A percentile compares a stretch with the other conserved stretches of the same genome.
phyloP scores from a whole-genome alignment of 805 yeast species.

The Millerozyma acaciae region DNA sequence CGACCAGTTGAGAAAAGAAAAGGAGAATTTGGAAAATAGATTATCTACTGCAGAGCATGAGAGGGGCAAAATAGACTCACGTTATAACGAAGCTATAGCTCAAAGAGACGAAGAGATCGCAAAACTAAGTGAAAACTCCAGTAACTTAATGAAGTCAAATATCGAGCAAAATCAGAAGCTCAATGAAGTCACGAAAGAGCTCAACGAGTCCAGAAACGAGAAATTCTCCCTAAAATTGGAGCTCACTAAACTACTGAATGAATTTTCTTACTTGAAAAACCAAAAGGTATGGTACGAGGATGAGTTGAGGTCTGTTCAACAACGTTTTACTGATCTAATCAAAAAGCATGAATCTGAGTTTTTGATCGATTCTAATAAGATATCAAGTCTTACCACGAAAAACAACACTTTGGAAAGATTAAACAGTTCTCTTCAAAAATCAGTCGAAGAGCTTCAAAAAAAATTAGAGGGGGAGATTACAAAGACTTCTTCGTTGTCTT shows the following conservation, averaged over 20 bases:
- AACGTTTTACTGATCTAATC: conserved; percentile 33
- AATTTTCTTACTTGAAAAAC: conserved; percentile 26
- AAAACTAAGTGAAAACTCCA: conserved; percentile 24
- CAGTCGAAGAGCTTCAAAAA: conserved; percentile 47
- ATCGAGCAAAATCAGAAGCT: conserved; percentile 34
- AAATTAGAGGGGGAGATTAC: conserved; percentile 26
- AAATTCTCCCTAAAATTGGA: conserved; percentile 34
- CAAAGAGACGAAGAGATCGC: conserved; percentile 21
- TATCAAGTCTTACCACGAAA: conserved; percentile 23
- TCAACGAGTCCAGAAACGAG: conserved; percentile 36
- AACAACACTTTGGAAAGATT: conserved; percentile 23
- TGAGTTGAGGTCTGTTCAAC: conserved; percentile 34
- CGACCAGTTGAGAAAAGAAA: conserved; percentile 13
- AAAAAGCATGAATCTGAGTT: conserved; percentile 37
- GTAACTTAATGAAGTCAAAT: conserved; percentile 28
- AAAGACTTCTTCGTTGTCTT: conserved; percentile 17
- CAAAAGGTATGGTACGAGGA: conserved; percentile 40
- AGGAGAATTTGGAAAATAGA: conserved; percentile 12
- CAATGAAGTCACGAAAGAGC: conserved; percentile 31
- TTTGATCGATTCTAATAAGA: conserved; percentile 24
- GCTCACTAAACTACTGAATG: conserved; percentile 31
- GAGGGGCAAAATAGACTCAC: conserved; percentile 10
- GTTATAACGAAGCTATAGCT: conserved; percentile 8
- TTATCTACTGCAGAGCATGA: conserved; percentile 14
- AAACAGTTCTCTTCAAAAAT: conserved; percentile 38